These are phyloP conservation scores for Fraxinus greggii DNA, from an alignment of 305 asterid genomes.

Conservation along the genomic window DNA sequence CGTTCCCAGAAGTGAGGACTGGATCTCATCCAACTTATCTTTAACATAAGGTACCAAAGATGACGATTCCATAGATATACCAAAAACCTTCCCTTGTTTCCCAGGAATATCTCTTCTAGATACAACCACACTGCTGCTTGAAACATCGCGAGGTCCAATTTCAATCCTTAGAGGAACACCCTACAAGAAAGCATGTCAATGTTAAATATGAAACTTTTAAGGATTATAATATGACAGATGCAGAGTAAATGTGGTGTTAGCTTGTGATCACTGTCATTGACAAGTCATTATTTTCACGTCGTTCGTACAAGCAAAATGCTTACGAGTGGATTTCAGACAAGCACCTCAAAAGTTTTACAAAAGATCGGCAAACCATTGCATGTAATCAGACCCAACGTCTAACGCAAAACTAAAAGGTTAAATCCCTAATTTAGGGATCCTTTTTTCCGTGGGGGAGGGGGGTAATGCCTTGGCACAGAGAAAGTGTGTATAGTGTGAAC, in stretches of 20 bases:
- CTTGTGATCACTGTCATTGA: neutral
- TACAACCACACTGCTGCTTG: conserved; percentile 70
- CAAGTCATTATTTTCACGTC: neutral
- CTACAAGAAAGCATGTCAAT: conserved; percentile 43
- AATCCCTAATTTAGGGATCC: neutral
- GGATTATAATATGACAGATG: neutral
- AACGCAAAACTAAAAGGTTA: neutral
- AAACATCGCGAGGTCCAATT: conserved; percentile 94
- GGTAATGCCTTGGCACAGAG: neutral
- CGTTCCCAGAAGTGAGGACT: conserved; percentile 66
- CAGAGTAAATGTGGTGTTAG: neutral
- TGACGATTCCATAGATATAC: conserved; percentile 86
- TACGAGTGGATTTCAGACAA: neutral
- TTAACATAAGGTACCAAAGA: conserved; percentile 63
- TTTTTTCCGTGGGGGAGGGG: neutral
- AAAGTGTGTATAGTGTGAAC: neutral
- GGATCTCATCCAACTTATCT: conserved; percentile 72
- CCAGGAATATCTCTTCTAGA: conserved; percentile 95
- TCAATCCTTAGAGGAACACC: conserved; percentile 96
- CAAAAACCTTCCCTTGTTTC: conserved; percentile 90
- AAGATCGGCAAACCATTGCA: neutral
- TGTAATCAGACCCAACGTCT: neutral
- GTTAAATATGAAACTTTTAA: conserved; percentile 14
- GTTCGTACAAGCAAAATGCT: neutral
- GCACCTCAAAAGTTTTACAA: neutral